phyloP scores from a whole-genome alignment of 2,329 filamentous ascomycete species.

The Colletotrichum australisinense region DNA sequence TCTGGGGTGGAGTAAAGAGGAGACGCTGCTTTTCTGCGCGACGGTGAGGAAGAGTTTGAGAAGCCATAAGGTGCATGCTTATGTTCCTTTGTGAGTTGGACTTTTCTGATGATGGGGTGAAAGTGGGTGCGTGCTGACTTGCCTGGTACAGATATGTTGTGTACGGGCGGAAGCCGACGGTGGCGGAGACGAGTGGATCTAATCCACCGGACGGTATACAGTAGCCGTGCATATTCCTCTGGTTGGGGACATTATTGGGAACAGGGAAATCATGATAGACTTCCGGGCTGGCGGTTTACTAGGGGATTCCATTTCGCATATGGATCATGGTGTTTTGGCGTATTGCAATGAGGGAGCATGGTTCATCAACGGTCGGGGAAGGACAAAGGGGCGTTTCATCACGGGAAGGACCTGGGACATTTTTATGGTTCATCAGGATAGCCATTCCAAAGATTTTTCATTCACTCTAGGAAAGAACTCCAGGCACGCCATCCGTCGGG shows the following conservation, averaged over 20 bases:
- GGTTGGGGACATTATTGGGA: too few species aligned
- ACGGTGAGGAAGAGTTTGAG: slow-evolving; percentile 40
- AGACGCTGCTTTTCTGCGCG: slow-evolving; percentile 41
- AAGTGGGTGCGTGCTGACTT: not conserved
- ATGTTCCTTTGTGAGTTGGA: slow-evolving; percentile 35
- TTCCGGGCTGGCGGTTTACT: not conserved
- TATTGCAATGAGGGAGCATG: not conserved
- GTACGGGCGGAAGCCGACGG: slow-evolving; percentile 29
- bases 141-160: slow-evolving; percentile 20
- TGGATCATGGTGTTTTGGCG: not conserved
- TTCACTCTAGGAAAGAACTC: slow-evolving; percentile 2
- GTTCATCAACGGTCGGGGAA: not conserved
- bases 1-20: slow-evolving; percentile 48
- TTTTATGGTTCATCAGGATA: too few species aligned
- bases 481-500: not conserved
- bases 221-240: not conserved
- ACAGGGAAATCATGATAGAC: not conserved
- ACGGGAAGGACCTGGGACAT: not conserved
- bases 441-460: not conserved
- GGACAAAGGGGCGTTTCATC: not conserved
- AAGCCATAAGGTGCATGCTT: slow-evolving; percentile 42
- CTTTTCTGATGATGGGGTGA: not conserved
- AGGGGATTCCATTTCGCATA: not conserved
- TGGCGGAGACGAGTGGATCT: not conserved
- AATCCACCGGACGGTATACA: not conserved